Base-by-base conservation (phyloP, 2,329 filamentous ascomycete species). In the Trichoderma aggressivum region DNA sequence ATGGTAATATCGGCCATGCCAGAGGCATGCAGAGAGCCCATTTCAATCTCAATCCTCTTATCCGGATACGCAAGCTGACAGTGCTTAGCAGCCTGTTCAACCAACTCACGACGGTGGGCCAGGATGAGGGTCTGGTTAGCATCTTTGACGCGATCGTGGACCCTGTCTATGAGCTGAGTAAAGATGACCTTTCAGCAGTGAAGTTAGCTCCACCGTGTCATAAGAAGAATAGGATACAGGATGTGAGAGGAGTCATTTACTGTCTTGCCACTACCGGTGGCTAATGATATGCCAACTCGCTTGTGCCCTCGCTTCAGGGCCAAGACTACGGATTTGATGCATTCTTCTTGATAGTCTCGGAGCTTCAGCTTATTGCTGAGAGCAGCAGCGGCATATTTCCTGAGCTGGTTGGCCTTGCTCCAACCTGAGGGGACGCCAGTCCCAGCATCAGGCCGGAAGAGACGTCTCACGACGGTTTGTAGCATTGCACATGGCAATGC, bases 1-100 rank as follows among this genome's bases (percentile, higher is more conserved):
- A 99, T 87, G 10, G 95, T 98, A 75, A 99, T 98, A 80, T 99
- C 95, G 70, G 94, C 95, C 1, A 83, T 81, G 7, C 95, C 95
- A 4, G 90, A 91, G 2, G 95, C 92, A 75, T 92, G 90, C 61
- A 88, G 83, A 58, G 87, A 88, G 39, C 92, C 94, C 94, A 98
- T 97, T 80, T 99, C 96, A 70, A 99, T 90, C 73, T 98, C 95
- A 56, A 98, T 89, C 5, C 81, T 88, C 79, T 94, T 94, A 55
- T 88, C 81, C 0, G 95, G 95, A 76, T 99, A 98, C 5, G 93
- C 89, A 72, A 87, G 86, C 55, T 85, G 86, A 79, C 96, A 98
- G 80, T 99, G 96, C 4, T 88, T 87, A 11, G 93, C 94, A 4
- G 96, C 96, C 82, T 99, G 96, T 78, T 98, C 94, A 32, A 98